Base-by-base conservation (phyloP, 306 rosid species). In the Vicia villosa region DNA sequence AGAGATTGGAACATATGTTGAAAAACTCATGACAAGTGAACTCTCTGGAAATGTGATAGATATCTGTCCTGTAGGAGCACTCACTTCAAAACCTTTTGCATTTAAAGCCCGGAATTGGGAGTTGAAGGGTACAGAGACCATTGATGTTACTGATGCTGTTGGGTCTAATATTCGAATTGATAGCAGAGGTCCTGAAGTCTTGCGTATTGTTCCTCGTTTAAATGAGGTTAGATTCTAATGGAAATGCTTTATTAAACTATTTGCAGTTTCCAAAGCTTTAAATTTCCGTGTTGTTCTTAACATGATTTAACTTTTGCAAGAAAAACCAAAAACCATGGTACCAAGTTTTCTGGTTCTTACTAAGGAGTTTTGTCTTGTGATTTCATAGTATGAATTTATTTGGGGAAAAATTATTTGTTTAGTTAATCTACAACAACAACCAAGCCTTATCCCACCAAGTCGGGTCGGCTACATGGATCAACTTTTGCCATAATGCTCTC, bases 91-190 rank as follows among this genome's bases (percentile, higher is more conserved):
- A 77, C 96, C 99, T n/a, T 95, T 89, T 86, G 99, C 99, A 68
- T 95, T 95, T 86, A 95, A 95, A 77, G 99, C 97, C 56, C 83
- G 97, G 14, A 95, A 95, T 76, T 95, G 97, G 96, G 99, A 95
- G 80, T 79, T 95, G 77, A 95, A 95, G 81, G 95, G 97, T 47
- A 95, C 97, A 15, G 96, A 95, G 74, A 91, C 56, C 80, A 91
- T 95, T 82, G 99, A 95, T 78, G 95, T 95, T 79, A 95, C 96
- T 75, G 97, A 95, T 82, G 99, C 99, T 20, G 96, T 95, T 75
- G 99, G 97, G 62, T 95, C 97, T 64, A 95, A 95, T 77, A 95
- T 95, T 75, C 84, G 97, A 71, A 95, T 91, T 78, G 99, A 95
- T 78, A 95, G 99, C 74, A 84, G 99, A 82, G 99, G 97, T 69